These are phyloP conservation scores for Solanum sejunctum DNA, from an alignment of 257 asterid species.

Conservation along the genomic window DNA sequence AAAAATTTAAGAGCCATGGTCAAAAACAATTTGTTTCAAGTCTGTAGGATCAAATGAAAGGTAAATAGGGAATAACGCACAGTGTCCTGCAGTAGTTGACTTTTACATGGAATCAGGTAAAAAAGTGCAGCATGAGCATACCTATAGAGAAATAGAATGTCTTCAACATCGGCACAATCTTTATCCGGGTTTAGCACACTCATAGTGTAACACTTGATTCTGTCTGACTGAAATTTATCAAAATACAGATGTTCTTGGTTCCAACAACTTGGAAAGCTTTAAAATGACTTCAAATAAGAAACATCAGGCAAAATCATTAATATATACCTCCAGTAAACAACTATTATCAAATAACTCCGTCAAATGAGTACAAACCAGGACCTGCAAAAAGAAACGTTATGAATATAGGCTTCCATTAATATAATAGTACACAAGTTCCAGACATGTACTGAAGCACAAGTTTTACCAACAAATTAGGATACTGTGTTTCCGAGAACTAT, in stretches of 20 bases:
- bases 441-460: not conserved
- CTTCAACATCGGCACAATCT: slow-evolving; percentile 46
- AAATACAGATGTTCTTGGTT: not conserved
- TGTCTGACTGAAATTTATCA: slow-evolving; percentile 46
- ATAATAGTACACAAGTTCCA: not conserved
- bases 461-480: not conserved
- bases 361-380: slow-evolving; percentile 84
- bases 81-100: not conserved
- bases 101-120: not conserved
- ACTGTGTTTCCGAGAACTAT: not conserved
- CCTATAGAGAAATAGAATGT: slow-evolving; percentile 81
- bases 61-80: not conserved
- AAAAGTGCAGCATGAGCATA: slow-evolving; percentile 9
- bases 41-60: not conserved
- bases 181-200: slow-evolving; percentile 80
- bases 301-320: slow-evolving; percentile 1
- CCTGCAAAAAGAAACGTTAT: slow-evolving; percentile 32
- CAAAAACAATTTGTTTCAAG: not conserved
- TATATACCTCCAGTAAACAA: slow-evolving; percentile 55
- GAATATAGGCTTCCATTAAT: not conserved
- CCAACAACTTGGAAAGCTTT: slow-evolving; percentile 7
- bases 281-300: slow-evolving; percentile 3
- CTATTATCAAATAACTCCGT: slow-evolving; percentile 76
- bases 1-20: not conserved
- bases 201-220: slow-evolving; percentile 82